Evolutionary conservation across 805 yeast species (phyloP), one percentile per base, ranked within the genome.

Genomic region (Ogataea pini): DNA sequence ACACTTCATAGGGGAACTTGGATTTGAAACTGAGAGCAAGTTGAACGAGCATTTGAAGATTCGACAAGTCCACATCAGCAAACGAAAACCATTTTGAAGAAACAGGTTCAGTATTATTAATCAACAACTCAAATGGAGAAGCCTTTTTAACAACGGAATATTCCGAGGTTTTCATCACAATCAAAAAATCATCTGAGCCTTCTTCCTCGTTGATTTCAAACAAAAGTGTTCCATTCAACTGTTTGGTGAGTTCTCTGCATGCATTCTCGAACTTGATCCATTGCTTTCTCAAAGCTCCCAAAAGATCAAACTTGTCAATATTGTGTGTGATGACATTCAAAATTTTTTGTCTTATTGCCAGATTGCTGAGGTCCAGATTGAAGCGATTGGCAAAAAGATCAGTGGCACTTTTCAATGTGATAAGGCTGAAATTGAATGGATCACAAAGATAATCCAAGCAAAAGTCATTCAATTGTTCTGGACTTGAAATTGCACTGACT

Each of bases 221-320:
- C 1, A 82, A 69, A 32, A 88, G 71, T 0, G 85, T 74, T 58
- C 87, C 94, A 49, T 76, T 74, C 16, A 81, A 72, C 40, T 76
- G 74, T 49, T 78, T 84, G 49, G 76, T 77, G 45, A 86, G 72
- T 58, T 90, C 96, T 47, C 77, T 79, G 61, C 96, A 84, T 20
- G 90, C 71, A 2, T 87, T 75, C 49, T 82, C 85, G 48, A 91
- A 77, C 50, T 84, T 80, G 28, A 77, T 71, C 86, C 96, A 83
- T 56, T 83, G 83, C 25, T 74, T 74, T 41, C 68, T 65, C n/a
- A 74, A 52, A 33, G 70, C 70, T 5, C 65, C 49, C 19, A 70
- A 60, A 52, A 71, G 71, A 2, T 68, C 64, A 29, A 67, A 62
- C 36, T 65, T 68, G 25, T 65, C 67, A 28, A 56, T 42, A 16